phyloP scores from a whole-genome alignment of 2,329 filamentous ascomycete species.

The Cladosporium sp. region DNA sequence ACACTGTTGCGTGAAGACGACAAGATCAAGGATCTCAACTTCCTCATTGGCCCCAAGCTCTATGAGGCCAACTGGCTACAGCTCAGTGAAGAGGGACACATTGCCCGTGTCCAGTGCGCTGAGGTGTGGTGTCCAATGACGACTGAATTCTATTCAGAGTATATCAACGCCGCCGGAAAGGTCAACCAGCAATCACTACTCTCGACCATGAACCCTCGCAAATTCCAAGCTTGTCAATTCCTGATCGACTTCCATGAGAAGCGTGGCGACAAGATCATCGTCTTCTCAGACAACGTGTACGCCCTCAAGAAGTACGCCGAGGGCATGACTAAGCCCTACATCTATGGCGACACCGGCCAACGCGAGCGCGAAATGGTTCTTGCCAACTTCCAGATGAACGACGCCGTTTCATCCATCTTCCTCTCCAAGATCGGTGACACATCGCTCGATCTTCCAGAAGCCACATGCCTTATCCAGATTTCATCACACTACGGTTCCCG shows the following conservation, averaged over 20 bases:
- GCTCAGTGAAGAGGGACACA: conserved; percentile 92
- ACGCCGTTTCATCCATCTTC: conserved; percentile 87
- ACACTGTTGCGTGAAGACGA: conserved; percentile 95
- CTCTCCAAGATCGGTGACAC: conserved; percentile 97
- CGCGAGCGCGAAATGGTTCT: conserved; percentile 82
- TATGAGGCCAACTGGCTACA: conserved; percentile 99
- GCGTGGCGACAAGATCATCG: conserved; percentile 94
- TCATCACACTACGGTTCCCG: conserved; percentile 97
- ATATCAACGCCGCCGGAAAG: conserved; percentile 66
- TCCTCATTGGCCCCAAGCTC: conserved; percentile 93
- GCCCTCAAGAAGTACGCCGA: conserved; percentile 83
- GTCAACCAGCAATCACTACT: conserved; percentile 69
- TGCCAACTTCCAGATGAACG: conserved; percentile 93
- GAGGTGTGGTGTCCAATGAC: conserved; percentile 99
- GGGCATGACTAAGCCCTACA: conserved; percentile 83
- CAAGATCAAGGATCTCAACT: conserved; percentile 97
- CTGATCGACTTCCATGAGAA: conserved; percentile 97
- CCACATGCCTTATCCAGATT: conserved; percentile 95
- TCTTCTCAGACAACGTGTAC: conserved; percentile 97
- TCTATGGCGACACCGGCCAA: conserved; percentile 86
- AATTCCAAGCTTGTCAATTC: conserved; percentile 96
- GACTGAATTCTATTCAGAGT: conserved; percentile 95
- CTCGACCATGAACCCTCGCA: conserved; percentile 96
- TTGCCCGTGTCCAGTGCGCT: conserved; percentile 94
- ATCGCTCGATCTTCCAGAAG: conserved; percentile 94